phyloP scores from a whole-genome alignment of 1,139 yeast genomes.

The Candida sp. region DNA sequence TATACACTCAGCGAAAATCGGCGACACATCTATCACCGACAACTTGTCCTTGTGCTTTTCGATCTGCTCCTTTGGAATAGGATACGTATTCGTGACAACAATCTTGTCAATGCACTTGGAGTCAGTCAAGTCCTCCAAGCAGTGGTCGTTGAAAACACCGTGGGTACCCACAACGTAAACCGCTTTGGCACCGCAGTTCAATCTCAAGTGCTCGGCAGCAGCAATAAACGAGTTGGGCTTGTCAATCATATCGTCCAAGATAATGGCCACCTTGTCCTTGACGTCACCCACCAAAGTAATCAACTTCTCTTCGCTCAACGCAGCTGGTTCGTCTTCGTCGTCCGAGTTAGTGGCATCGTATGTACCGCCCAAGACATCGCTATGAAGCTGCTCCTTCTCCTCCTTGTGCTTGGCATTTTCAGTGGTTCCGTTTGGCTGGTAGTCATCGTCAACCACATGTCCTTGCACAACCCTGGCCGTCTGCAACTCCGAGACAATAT shows the following conservation, averaged over 20 bases:
- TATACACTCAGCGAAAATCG: slow-evolving; percentile 97
- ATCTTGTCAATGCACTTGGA: slow-evolving; percentile 86
- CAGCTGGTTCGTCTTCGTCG: slow-evolving; percentile 84
- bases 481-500: slow-evolving; percentile 83
- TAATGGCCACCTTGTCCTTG: slow-evolving; percentile 86
- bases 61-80: slow-evolving; percentile 69
- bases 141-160: slow-evolving; percentile 88
- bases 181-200: slow-evolving; percentile 93
- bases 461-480: slow-evolving; percentile 97
- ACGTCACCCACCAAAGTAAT: slow-evolving; percentile 98
- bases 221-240: slow-evolving; percentile 93
- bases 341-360: slow-evolving; percentile 76
- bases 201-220: slow-evolving; percentile 95
- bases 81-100: slow-evolving; percentile 96
- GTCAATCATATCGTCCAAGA: slow-evolving; percentile 96
- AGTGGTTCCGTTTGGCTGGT: slow-evolving; percentile 22
- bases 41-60: slow-evolving; percentile 61
- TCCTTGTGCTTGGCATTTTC: slow-evolving; percentile 2
- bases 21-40: slow-evolving; percentile 89
- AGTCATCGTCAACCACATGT: slow-evolving; percentile 94
- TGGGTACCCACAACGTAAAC: slow-evolving; percentile 96
- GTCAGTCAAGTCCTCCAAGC: slow-evolving; percentile 77
- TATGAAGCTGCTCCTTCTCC: slow-evolving; percentile 19
- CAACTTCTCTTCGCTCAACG: slow-evolving; percentile 76
- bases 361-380: slow-evolving; percentile 80